These are phyloP conservation scores for Hypoxylon sp. DNA, from an alignment of 2,329 filamentous ascomycete species.

Conservation along the genomic window DNA sequence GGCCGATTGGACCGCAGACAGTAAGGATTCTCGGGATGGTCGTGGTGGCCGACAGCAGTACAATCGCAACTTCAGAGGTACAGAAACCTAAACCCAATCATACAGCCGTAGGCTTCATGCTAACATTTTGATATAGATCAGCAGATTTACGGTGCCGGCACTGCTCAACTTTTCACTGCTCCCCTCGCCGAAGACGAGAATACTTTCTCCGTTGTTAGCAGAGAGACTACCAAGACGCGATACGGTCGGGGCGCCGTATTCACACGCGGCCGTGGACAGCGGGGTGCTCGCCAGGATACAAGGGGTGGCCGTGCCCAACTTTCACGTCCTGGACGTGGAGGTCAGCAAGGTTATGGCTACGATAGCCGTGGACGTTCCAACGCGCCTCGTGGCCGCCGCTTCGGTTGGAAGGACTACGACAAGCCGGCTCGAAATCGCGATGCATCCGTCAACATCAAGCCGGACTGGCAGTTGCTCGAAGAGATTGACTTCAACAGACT, in stretches of 20 bases:
- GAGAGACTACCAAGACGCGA: constrained; percentile 85
- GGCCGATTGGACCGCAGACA: constrained; percentile 96
- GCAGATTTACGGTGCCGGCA: constrained; percentile 94
- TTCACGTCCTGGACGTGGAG: constrained; percentile 77
- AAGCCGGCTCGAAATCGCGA: constrained; percentile 97
- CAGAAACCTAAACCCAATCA: constrained; percentile 36
- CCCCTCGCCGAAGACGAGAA: constrained; percentile 95
- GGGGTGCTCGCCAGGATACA: constrained; percentile 74
- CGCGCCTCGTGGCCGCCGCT: constrained; percentile 83
- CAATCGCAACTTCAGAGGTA: constrained; percentile 93
- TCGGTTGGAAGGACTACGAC: constrained; percentile 99
- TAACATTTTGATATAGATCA: constrained; percentile 73
- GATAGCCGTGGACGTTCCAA: constrained; percentile 78
- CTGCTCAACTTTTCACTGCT: constrained; percentile 88
- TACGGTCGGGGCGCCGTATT: constrained; percentile 93
- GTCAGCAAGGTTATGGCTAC: constrained; percentile 76
- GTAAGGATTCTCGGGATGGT: constrained; percentile 81
- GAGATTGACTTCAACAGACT: constrained; percentile 99
- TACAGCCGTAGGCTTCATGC: constrained; percentile 13
- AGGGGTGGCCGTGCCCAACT: constrained; percentile 73
- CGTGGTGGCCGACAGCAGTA: constrained; percentile 87
- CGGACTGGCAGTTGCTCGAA: constrained; percentile 95
- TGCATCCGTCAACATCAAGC: constrained; percentile 94
- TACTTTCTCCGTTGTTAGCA: constrained; percentile 97
- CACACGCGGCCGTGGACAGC: constrained; percentile 86